Conservation (phyloP, 169 alveolate genomes). For the Plasmodium coatneyi region DNA sequence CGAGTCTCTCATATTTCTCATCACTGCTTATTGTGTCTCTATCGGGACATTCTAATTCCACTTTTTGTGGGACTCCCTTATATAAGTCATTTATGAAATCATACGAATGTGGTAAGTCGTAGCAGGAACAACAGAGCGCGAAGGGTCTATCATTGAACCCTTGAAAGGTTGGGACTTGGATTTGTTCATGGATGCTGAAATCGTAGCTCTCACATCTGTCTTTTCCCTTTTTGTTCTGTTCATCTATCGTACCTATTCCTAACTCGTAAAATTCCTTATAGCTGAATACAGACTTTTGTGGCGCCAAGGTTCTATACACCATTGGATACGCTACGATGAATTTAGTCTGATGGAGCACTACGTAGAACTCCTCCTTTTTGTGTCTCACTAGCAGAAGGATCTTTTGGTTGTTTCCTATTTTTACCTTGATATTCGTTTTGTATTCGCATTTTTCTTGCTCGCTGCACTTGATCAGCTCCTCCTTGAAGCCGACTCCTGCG, state of each 20-base stretch:
- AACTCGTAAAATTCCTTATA: conserved; percentile 19
- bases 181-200: not conserved
- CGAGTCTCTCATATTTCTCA: conserved; percentile 16
- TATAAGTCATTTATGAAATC: not conserved
- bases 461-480: conserved; percentile 29
- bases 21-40: not conserved
- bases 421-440: conserved; percentile 44
- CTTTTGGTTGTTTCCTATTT: conserved; percentile 53
- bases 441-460: conserved; percentile 27
- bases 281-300: conserved; percentile 5
- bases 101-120: conserved; percentile 3
- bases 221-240: conserved; percentile 31
- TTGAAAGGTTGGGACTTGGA: conserved; percentile 12
- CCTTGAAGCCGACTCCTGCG: conserved; percentile 4
- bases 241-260: conserved; percentile 21
- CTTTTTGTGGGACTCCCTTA: not conserved
- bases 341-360: conserved; percentile 33
- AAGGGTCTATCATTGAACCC: conserved; percentile 33
- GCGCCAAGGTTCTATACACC: conserved; percentile 21
- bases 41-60: conserved; percentile 1
- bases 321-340: conserved; percentile 60
- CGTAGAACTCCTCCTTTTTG: conserved; percentile 47
- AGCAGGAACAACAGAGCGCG: conserved; percentile 50
- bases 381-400: conserved; percentile 10
- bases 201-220: conserved; percentile 11